Evolutionary conservation across 169 alveolate genomes (phyloP), one percentile per base, ranked within the genome.

Genomic region (Sarcocystis neurona): DNA sequence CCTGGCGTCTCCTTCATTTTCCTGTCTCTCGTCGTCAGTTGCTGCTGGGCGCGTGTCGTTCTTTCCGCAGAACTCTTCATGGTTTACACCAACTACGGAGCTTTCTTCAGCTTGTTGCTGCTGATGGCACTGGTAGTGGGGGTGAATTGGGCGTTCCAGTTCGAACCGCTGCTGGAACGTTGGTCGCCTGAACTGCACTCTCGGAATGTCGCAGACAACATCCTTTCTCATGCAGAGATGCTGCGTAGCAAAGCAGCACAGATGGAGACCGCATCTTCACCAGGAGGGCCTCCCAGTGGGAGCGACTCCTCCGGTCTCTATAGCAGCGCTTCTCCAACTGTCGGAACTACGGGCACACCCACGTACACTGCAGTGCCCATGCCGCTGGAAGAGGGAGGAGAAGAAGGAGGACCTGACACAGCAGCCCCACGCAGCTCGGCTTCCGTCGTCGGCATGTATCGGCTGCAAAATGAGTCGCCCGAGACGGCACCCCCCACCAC

Each of bases 41-140:
- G 12, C 30, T 53, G 30, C 23, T 53, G 30, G 23, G 46, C 56
- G 15, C 44, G 32, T 12, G 30, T 60, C 30, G 27, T 53, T 20
- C 74, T 37, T 75, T 90, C 44, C 39, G 41, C 74, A 91, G 97
- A 95, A 86, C 79, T 95, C 34, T 78, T 95, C 60, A 95, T 95
- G 97, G 97, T 95, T 10, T 95, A 95, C 92, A 94, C 97, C 79
- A 96, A 96, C 30, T 95, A 88, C 91, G 97, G 97, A 39, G 96
- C 97, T 39, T 94, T 95, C 63, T 95, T 95, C 94, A 92, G 96
- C 20, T 90, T 95, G 60, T 82, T 95, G 82, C 93, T 94, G 53
- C 88, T 95, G 50, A 93, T 93, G 48, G 97, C 97, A 41, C 93
- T 94, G 85, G 66, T 93, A 78, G 96, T 94, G 74, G 93, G 97